Evolutionary conservation across 2,329 filamentous ascomycete genomes (phyloP).

Genomic region (Neofusicoccum cordaticola): DNA sequence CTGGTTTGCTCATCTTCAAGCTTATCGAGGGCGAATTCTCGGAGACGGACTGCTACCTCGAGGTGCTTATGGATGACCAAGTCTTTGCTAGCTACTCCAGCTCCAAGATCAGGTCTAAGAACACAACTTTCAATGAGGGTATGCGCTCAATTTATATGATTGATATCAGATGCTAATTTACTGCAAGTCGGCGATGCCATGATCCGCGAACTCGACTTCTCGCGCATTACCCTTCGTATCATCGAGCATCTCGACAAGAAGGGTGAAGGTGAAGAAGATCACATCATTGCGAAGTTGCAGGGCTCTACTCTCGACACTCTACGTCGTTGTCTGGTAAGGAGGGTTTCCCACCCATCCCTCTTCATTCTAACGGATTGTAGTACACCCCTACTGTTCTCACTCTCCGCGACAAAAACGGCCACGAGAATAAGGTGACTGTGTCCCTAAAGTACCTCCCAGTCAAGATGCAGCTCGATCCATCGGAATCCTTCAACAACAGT

Average conservation of each 20-base stretch:
- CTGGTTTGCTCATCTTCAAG: conserved; percentile 90
- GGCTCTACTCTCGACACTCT: conserved; percentile 85
- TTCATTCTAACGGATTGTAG: not conserved
- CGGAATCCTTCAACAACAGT: conserved; percentile 99
- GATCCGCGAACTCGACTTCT: conserved; percentile 95
- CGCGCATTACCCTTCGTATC: conserved; percentile 82
- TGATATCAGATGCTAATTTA: conserved; percentile 23
- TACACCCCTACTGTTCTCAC: conserved; percentile 85
- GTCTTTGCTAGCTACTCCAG: conserved; percentile 86
- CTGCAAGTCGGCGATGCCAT: conserved; percentile 77
- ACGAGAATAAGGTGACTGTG: conserved; percentile 76
- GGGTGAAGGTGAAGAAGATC: conserved; percentile 65
- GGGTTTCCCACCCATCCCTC: not conserved
- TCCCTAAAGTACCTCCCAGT: conserved; percentile 94
- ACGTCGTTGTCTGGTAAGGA: conserved; percentile 66
- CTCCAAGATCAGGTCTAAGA: conserved; percentile 66
- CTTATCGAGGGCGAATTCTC: conserved; percentile 85
- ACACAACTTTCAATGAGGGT: conserved; percentile 79
- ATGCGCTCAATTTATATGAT: conserved; percentile 25
- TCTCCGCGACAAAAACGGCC: conserved; percentile 74
- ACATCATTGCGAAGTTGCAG: conserved; percentile 75
- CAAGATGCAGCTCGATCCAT: conserved; percentile 88
- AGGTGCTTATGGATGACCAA: conserved; percentile 93
- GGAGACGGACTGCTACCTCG: conserved; percentile 71
- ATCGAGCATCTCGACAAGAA: conserved; percentile 75